Conservation (phyloP, 768 basidiomycete genomes). For the Rubroboletus pulcherrimus region DNA sequence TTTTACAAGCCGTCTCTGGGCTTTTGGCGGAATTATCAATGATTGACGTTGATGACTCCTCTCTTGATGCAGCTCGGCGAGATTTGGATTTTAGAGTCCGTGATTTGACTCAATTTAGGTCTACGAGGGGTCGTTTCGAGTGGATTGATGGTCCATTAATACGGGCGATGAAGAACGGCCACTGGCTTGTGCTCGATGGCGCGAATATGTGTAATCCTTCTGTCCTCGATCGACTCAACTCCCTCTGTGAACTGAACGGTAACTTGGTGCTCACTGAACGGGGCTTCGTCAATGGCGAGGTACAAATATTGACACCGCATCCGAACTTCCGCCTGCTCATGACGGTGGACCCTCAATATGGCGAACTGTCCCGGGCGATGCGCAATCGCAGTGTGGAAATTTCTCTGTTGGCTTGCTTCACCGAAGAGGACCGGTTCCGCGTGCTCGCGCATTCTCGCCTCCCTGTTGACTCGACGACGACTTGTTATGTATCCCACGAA, state of each 20-base stretch:
- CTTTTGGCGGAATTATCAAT: constrained; percentile 29
- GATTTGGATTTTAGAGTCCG: constrained; percentile 21
- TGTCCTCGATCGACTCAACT: constrained; percentile 94
- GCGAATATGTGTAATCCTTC: constrained; percentile 96
- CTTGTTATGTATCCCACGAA: constrained; percentile 18
- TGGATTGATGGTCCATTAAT: constrained; percentile 96
- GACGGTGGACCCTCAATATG: constrained; percentile 85
- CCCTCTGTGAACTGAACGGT: constrained; percentile 87
- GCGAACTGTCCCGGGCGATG: constrained; percentile 97
- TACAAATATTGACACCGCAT: constrained; percentile 78
- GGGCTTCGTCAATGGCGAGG: constrained; percentile 73
- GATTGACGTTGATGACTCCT: constrained; percentile 8
- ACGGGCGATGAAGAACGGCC: constrained; percentile 77
- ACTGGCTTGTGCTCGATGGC: constrained; percentile 88
- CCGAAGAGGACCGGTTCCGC: constrained; percentile 45
- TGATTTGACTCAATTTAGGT: constrained; percentile 20
- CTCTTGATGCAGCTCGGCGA: constrained; percentile 10
- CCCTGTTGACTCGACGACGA: constrained; percentile 27
- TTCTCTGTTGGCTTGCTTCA: constrained; percentile 39
- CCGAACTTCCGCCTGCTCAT: constrained; percentile 90
- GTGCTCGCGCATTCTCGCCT: constrained; percentile 49
- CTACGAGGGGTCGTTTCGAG: constrained; percentile 62
- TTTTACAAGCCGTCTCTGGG: constrained; percentile 24
- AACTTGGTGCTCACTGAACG: constrained; percentile 83
- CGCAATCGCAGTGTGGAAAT: constrained; percentile 95